Evolutionary conservation across 345 rosid genomes (phyloP).

Genomic region (Arabis hirsuta): DNA sequence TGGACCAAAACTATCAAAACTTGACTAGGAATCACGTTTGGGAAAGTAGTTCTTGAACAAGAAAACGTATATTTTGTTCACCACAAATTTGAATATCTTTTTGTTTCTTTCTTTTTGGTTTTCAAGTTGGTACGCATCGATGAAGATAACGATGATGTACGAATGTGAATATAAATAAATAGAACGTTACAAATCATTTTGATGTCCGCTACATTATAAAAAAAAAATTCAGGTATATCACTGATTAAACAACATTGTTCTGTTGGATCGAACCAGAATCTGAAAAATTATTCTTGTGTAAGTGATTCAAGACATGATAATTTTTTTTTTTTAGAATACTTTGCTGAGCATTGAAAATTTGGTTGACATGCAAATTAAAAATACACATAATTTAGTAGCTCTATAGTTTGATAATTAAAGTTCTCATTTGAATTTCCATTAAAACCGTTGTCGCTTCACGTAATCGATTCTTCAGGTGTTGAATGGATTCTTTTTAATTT

Average conservation of each 20-base stretch:
- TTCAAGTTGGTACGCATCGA: conserved; percentile 19
- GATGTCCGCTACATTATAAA: neutral
- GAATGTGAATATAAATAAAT: conserved; percentile 2
- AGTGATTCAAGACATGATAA: neutral
- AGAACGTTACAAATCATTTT: neutral
- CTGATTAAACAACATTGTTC: neutral
- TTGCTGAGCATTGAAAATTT: too few relatives aligned
- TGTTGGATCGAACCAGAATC: neutral
- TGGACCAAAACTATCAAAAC: conserved; percentile 27
- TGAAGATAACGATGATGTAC: conserved; percentile 23
- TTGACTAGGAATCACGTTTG: conserved; percentile 33
- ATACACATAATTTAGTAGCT: neutral
- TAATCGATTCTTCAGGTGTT: neutral
- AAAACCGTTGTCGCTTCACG: neutral
- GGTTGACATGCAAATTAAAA: neutral
- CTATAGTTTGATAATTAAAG: neutral
- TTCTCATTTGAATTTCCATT: neutral
- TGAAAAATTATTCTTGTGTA: neutral
- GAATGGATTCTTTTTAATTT: neutral
- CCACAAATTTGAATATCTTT: conserved; percentile 25
- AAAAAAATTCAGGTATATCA: neutral
- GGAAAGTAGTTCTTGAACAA: conserved; percentile 28
- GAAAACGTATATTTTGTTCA: conserved; percentile 5
- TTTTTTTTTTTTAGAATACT: too few relatives aligned
- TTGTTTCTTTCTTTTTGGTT: conserved; percentile 36